phyloP scores from a whole-genome alignment of 2,329 filamentous ascomycete genomes.

The Magnaporthales sp. region DNA sequence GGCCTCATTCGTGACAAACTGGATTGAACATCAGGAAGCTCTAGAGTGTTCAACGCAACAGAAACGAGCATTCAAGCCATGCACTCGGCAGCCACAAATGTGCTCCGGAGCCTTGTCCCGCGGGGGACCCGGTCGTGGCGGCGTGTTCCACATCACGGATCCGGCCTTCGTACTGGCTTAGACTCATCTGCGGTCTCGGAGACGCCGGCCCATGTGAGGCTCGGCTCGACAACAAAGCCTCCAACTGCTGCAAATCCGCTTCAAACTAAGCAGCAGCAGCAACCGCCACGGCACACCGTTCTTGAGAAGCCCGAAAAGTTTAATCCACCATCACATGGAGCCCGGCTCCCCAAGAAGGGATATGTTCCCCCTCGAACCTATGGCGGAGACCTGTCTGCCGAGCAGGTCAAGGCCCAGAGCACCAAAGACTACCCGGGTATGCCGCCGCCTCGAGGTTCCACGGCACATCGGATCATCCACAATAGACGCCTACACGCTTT shows the following conservation, averaged over 20 bases:
- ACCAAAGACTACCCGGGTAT: constrained; percentile 76
- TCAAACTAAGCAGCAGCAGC: constrained; percentile 23
- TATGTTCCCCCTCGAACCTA: constrained; percentile 46
- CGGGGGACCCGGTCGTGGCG: constrained; percentile 50
- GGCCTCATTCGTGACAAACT: neutral
- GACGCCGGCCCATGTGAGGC: constrained; percentile 14
- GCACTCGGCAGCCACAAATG: constrained; percentile 29
- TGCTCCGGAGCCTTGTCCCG: constrained; percentile 62
- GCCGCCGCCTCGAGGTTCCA: constrained; percentile 76
- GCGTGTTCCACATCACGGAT: constrained; percentile 11
- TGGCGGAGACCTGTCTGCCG: constrained; percentile 59
- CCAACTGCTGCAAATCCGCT: constrained; percentile 6
- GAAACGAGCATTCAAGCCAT: neutral
- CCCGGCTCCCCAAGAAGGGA: constrained; percentile 51
- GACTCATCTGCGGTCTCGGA: neutral
- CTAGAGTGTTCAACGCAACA: neutral
- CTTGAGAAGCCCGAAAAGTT: constrained; percentile 86
- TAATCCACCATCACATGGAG: constrained; percentile 82
- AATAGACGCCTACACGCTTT: constrained; percentile 67
- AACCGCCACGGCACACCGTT: constrained; percentile 48
- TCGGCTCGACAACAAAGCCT: constrained; percentile 11
- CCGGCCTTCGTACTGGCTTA: neutral
- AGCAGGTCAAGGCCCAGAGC: constrained; percentile 58
- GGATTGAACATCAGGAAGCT: neutral
- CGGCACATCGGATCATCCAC: constrained; percentile 77